These are phyloP conservation scores for Ailanthus altissimus DNA, from an alignment of 345 rosid species.

Conservation along the genomic window DNA sequence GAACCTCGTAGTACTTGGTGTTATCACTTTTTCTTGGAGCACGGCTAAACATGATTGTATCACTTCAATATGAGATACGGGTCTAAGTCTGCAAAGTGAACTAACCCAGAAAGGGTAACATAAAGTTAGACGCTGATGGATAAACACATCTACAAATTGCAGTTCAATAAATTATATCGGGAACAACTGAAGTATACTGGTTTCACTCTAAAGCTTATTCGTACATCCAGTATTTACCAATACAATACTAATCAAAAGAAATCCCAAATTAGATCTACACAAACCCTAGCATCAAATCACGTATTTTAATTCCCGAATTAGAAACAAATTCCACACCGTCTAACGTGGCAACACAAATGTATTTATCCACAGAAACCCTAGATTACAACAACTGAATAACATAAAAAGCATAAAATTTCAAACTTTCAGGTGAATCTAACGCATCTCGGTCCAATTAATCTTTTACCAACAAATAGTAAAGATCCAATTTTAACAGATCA, in stretches of 20 bases:
- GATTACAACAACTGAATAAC: neutral
- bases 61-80: constrained; percentile 20
- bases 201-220: neutral
- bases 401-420: neutral
- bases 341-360: neutral
- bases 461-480: neutral
- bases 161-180: no score
- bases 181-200: neutral
- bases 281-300: constrained; percentile 5
- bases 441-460: neutral
- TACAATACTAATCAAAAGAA: neutral
- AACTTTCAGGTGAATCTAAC: neutral
- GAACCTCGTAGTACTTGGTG: constrained; percentile 44
- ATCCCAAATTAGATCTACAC: neutral
- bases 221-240: neutral
- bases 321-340: no score
- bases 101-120: neutral
- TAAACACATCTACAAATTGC: neutral
- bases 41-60: constrained; percentile 54
- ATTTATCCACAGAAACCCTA: neutral
- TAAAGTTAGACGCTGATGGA: neutral
- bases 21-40: constrained; percentile 36
- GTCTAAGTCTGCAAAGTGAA: constrained; percentile 4
- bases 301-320: neutral
- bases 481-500: neutral